Conservation (phyloP, 768 basidiomycete species). For the Agaricus blazei region DNA sequence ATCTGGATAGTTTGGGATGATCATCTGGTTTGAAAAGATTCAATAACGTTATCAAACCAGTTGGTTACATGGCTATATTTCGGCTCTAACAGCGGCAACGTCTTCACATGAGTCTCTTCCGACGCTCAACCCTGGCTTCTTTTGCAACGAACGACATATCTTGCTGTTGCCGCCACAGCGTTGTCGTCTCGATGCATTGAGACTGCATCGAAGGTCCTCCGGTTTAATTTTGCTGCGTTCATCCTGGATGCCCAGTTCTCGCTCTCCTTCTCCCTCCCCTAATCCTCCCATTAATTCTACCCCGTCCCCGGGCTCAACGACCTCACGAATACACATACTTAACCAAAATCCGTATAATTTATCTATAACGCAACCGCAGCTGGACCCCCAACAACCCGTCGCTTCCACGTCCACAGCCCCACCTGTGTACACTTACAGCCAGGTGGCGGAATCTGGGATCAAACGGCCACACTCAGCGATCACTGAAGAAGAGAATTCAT, state of each 20-base stretch:
- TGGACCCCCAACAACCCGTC: neutral
- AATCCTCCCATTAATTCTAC: conserved; percentile 35
- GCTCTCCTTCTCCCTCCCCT: conserved; percentile 39
- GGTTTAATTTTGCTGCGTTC: conserved; percentile 29
- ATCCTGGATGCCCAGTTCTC: conserved; percentile 46
- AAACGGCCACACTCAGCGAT: conserved; percentile 18
- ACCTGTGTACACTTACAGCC: conserved; percentile 21
- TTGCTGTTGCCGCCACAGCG: conserved; percentile 13
- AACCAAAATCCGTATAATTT: conserved; percentile 26
- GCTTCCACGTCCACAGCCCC: conserved; percentile 18
- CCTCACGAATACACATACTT: conserved; percentile 38
- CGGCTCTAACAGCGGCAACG: conserved; percentile 11
- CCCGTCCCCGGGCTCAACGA: conserved; percentile 27
- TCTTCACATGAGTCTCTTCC: conserved; percentile 8
- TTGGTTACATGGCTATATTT: conserved; percentile 1
- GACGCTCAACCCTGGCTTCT: conserved; percentile 19
- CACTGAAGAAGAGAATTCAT: conserved; percentile 24
- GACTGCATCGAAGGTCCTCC: conserved; percentile 31
- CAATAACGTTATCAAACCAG: conserved; percentile 11
- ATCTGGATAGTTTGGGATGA: conserved; percentile 8
- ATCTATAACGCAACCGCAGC: conserved; percentile 7
- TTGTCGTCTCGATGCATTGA: conserved; percentile 36
- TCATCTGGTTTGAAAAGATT: conserved; percentile 1
- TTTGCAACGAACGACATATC: conserved; percentile 18
- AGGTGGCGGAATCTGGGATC: conserved; percentile 2